phyloP scores from a whole-genome alignment of 2,329 filamentous ascomycete genomes.

The Curvularia sp. region DNA sequence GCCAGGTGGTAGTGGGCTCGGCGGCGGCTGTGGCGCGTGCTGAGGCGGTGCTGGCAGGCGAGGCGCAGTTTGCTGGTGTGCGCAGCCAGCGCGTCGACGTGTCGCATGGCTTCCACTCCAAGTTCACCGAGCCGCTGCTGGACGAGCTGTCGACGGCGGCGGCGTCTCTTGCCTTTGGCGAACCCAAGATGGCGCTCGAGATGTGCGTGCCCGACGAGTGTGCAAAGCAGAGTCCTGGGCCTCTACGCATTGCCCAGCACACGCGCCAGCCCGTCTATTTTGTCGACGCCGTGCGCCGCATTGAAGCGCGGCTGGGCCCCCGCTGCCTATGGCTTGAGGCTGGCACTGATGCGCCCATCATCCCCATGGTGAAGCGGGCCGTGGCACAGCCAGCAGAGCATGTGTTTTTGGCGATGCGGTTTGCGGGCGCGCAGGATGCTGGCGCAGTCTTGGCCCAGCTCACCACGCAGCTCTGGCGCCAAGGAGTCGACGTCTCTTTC shows the following conservation, averaged over 20 bases:
- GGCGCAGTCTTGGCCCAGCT: neutral
- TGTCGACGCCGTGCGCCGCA: conserved; percentile 18
- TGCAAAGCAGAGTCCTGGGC: neutral
- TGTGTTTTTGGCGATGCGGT: neutral
- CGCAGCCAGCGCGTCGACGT: conserved; percentile 28
- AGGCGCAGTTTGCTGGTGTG: neutral
- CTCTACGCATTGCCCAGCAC: conserved; percentile 5
- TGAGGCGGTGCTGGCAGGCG: conserved; percentile 1
- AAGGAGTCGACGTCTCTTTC: neutral
- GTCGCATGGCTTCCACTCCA: conserved; percentile 36
- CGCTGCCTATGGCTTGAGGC: conserved; percentile 32
- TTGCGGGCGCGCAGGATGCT: neutral
- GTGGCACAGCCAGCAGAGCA: neutral
- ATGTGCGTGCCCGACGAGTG: conserved; percentile 2
- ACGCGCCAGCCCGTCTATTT: conserved; percentile 6
- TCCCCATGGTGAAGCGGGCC: conserved; percentile 31
- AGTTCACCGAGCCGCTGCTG: conserved; percentile 37
- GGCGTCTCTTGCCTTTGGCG: neutral
- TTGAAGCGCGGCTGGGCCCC: neutral
- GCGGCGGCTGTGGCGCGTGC: conserved; percentile 23
- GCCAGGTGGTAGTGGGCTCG: conserved; percentile 51
- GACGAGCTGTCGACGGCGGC: conserved; percentile 24
- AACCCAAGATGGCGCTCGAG: conserved; percentile 1
- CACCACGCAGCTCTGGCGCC: neutral
- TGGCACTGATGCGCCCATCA: conserved; percentile 32